Percentiles rank a stretch among this genome's conserved stretches.
These are phyloP conservation scores for Ogataea parapolymorpha DNA, from an alignment of 805 yeast genomes.

Conservation along the genomic window DNA sequence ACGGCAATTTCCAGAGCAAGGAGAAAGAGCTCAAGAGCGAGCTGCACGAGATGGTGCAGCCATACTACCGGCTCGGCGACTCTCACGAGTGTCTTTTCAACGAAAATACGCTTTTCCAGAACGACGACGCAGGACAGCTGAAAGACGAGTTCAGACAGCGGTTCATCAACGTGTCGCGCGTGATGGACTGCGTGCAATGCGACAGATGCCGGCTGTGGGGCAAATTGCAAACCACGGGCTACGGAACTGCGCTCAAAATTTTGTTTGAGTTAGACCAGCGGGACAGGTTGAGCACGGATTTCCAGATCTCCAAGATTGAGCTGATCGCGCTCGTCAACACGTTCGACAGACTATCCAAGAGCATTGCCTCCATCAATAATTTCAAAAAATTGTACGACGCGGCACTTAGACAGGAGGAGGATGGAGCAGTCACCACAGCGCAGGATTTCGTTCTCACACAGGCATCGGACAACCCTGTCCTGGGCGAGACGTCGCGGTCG, in stretches of 20 bases:
- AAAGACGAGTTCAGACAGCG: constrained; percentile 84
- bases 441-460: constrained; percentile 53
- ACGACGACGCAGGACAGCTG: constrained; percentile 47
- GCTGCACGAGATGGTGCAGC: constrained; percentile 33
- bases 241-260: constrained; percentile 92
- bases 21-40: constrained; percentile 26
- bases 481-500: background rate
- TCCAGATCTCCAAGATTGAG: constrained; percentile 65
- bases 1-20: constrained; percentile 26
- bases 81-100: constrained; percentile 37
- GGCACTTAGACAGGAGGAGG: constrained; percentile 28
- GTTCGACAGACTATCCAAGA: constrained; percentile 85
- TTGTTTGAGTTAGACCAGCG: constrained; percentile 62
- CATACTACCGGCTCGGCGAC: constrained; percentile 26
- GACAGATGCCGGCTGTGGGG: constrained; percentile 99
- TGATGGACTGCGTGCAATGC: constrained; percentile 99
- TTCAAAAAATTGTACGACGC: constrained; percentile 57
- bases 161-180: constrained; percentile 83
- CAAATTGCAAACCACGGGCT: constrained; percentile 93
- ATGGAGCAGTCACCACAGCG: constrained; percentile 22
- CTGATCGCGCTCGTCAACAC: constrained; percentile 89
- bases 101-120: constrained; percentile 44
- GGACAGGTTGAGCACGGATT: constrained; percentile 22
- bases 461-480: background rate
- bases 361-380: constrained; percentile 67